A percentile compares a stretch with the other conserved stretches of the same genome.
Conservation (phyloP, 306 rosid species). For the Castanopsis chinensis region DNA sequence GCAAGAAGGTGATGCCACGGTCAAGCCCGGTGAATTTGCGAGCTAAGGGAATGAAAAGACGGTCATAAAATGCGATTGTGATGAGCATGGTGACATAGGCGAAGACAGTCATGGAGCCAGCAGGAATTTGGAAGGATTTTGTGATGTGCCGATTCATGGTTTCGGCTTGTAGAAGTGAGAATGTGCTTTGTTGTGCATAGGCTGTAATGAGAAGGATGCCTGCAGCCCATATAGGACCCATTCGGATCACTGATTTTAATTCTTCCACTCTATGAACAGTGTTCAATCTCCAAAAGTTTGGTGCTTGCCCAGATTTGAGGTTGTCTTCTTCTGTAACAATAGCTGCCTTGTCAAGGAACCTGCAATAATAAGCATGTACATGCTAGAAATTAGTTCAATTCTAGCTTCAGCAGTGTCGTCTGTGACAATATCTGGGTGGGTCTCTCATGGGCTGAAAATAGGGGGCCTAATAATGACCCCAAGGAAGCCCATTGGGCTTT, state of each 20-base stretch:
- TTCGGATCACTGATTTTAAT: constrained; percentile 70
- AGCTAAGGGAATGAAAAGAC: constrained; percentile 55
- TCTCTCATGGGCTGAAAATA: not conserved
- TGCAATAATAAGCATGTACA: constrained; percentile 10
- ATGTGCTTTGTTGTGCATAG: constrained; percentile 81
- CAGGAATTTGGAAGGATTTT: constrained; percentile 72
- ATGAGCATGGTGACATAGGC: constrained; percentile 59
- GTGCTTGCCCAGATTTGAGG: constrained; percentile 33
- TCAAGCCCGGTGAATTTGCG: constrained; percentile 73
- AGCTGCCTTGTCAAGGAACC: constrained; percentile 90
- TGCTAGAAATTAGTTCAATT: not conserved
- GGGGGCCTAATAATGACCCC: not conserved
- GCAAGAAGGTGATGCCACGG: constrained; percentile 78
- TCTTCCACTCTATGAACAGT: constrained; percentile 92
- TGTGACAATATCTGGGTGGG: not conserved
- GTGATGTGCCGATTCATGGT: constrained; percentile 75
- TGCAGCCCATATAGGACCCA: constrained; percentile 98
- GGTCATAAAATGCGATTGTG: constrained; percentile 73
- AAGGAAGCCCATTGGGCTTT: not conserved
- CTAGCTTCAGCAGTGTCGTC: not conserved
- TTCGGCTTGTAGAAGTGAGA: constrained; percentile 81
- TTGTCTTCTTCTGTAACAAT: constrained; percentile 54
- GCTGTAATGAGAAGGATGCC: constrained; percentile 91
- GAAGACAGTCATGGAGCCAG: constrained; percentile 91
- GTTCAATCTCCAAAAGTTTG: constrained; percentile 73